These are phyloP conservation scores for Aspergillus novoparasiticus DNA, from an alignment of 2,329 filamentous ascomycete genomes.

Conservation along the genomic window DNA sequence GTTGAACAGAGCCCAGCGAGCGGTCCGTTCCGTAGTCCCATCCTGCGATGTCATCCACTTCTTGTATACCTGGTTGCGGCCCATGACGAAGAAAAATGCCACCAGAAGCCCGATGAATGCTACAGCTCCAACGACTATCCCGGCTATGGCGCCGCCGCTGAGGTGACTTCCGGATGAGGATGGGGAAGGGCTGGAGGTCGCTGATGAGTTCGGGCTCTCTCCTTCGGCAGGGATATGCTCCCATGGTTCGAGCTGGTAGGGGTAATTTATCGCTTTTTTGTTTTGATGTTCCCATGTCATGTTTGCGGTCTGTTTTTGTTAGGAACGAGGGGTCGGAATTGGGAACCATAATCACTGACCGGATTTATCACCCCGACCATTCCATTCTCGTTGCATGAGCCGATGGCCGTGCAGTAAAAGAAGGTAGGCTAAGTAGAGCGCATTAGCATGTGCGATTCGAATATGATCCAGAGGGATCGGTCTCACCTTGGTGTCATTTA, in stretches of 20 bases:
- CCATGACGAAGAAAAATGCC: constrained; percentile 38
- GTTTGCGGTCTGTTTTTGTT: constrained; percentile 46
- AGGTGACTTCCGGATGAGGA: constrained; percentile 24
- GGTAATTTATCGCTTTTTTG: constrained; percentile 50
- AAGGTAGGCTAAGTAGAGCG: constrained; percentile 55
- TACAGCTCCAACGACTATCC: constrained; percentile 58
- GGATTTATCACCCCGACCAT: constrained; percentile 81
- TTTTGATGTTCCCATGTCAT: constrained; percentile 54
- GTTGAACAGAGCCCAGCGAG: constrained; percentile 35
- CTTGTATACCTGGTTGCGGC: constrained; percentile 37
- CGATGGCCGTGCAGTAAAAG: constrained; percentile 69
- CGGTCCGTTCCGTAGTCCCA: constrained; percentile 33
- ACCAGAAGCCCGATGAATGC: constrained; percentile 53
- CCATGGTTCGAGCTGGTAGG: constrained; percentile 59
- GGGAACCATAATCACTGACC: constrained; percentile 40
- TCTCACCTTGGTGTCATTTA: constrained; percentile 60
- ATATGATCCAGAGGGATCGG: not conserved
- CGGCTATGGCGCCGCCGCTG: constrained; percentile 58
- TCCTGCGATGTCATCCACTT: constrained; percentile 39
- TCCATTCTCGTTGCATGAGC: constrained; percentile 64
- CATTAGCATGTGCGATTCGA: constrained; percentile 1
- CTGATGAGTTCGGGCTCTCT: constrained; percentile 3
- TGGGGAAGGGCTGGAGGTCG: constrained; percentile 10
- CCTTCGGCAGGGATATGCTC: constrained; percentile 58
- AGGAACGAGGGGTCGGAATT: no score